Percentiles rank a stretch among this genome's conserved stretches.
Evolutionary conservation across 257 asterid genomes (phyloP).

Genomic region (Solanum tarijense): DNA sequence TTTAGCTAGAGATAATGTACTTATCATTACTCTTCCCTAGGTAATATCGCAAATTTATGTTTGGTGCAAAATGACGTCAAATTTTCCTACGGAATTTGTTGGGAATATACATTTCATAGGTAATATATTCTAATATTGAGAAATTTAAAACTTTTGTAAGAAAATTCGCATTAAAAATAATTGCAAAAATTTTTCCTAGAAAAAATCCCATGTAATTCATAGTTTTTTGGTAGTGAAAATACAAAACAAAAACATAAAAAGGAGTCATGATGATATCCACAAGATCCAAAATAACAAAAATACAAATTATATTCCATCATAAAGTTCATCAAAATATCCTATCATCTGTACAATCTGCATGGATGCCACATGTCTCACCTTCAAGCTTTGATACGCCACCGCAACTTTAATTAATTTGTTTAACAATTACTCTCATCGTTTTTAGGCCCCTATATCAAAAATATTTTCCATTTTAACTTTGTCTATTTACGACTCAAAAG

Average conservation of each 20-base stretch:
- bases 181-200: too few relatives aligned
- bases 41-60: too few relatives aligned
- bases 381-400: background rate
- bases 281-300: background rate
- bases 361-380: constrained; percentile 10
- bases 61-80: too few relatives aligned
- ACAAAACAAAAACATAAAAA: background rate
- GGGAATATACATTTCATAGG: too few relatives aligned
- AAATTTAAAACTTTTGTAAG: too few relatives aligned
- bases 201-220: too few relatives aligned
- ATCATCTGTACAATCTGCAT: constrained; percentile 10
- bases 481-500: background rate
- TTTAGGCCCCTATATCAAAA: background rate
- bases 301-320: background rate
- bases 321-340: background rate
- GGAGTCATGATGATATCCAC: background rate
- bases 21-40: too few relatives aligned
- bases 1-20: too few relatives aligned
- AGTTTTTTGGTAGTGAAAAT: background rate
- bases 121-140: too few relatives aligned
- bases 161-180: too few relatives aligned
- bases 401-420: background rate
- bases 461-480: background rate
- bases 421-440: background rate
- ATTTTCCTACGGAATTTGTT: too few relatives aligned